Evolutionary conservation across 352 stramenopile species (phyloP), one percentile per base, ranked within the genome.

Genomic region (Albugo candida): DNA sequence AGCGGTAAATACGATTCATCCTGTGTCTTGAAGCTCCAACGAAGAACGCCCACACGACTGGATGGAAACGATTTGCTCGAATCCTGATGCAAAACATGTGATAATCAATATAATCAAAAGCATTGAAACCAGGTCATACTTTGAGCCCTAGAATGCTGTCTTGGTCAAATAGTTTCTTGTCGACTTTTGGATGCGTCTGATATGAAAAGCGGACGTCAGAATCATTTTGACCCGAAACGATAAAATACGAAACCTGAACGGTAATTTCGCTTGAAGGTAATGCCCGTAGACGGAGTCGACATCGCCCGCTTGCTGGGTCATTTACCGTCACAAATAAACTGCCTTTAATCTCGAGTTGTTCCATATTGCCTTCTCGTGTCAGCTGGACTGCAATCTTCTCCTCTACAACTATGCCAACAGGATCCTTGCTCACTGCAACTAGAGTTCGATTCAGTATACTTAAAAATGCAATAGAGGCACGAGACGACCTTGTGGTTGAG

Each of bases 321-420:
- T 92, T 88, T 24, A 85, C 69, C 13, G 73, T 80, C 53, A 92
- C 75, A 44, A 70, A 92, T 60, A 92, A 60, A 41, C 67, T 86
- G 42, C 78, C 78, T 64, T 92, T 92, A 39, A 92, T 67, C 55
- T 92, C 78, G 13, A 92, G 55, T 55, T 92, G 78, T 58, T 92
- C 75, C 18, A 88, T 55, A 36, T 73, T 64, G 17, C 78, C 78
- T 41, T 92, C 78, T 47, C 78, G 78, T 36, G 76, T 88, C 31
- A 92, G 53, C 50, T 77, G 52, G 16, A 92, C 78, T 41, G 72
- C 85, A 49, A 92, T 83, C 53, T 92, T 92, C 55, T 92, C 78
- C 40, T 92, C 78, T 1, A 92, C 76, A 17, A 85, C 71, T 4
- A 71, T 70, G 37, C 73, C 73, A 50, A 92, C 81, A 5, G 78